Evolutionary conservation across 23 red algal genomes (phyloP).

Genomic region (Gracilaria gracilis): DNA sequence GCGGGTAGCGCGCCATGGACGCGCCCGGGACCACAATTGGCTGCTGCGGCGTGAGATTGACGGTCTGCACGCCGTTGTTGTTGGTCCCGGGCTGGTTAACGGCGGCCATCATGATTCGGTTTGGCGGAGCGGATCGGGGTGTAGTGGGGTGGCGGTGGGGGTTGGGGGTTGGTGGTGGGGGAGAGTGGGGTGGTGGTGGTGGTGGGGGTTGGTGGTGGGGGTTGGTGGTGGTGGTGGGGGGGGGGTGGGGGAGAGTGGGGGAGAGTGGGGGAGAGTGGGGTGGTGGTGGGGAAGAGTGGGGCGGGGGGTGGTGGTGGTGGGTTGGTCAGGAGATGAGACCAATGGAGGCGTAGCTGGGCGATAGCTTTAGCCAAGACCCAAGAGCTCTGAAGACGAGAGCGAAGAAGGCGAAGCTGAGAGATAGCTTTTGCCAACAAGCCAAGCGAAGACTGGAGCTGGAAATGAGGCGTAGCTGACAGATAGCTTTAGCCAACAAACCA

Average conservation of each 20-base stretch:
- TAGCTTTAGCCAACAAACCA: no score
- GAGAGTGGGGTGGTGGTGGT: neutral
- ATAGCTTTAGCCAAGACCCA: no score
- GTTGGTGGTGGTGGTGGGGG: neutral
- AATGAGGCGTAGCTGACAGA: no score
- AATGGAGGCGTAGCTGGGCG: neutral
- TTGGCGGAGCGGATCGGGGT: neutral
- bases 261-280: neutral
- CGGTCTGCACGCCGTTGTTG: neutral
- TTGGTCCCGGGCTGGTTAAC: neutral
- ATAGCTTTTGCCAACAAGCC: no score
- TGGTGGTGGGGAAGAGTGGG: no score
- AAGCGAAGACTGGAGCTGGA: no score
- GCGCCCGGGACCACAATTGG: neutral
- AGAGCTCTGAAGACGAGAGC: no score
- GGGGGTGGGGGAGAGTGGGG: neutral
- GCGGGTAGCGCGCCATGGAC: conserved; percentile 8
- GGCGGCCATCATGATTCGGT: neutral
- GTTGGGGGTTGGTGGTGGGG: neutral
- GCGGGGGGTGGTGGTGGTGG: neutral
- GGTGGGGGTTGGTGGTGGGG: neutral
- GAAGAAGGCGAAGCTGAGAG: no score
- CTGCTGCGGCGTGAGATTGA: neutral
- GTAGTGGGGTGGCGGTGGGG: neutral
- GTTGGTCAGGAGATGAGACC: neutral